Conservation (phyloP, 2,329 filamentous ascomycete genomes). For the Sphaerostilbella broomeana region DNA sequence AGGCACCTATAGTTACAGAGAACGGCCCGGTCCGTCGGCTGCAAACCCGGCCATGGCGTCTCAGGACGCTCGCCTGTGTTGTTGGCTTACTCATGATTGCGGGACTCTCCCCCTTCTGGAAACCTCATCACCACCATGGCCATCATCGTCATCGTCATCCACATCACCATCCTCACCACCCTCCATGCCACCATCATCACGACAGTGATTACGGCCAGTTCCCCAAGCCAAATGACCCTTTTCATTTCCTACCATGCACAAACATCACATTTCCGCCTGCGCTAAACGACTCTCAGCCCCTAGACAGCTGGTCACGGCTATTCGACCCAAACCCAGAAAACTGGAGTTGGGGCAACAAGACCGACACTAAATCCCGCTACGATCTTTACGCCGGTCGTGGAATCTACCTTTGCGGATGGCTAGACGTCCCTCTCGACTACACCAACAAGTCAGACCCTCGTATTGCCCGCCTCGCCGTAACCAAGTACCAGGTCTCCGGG, state of each 20-base stretch:
- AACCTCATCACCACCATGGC: slow-evolving; percentile 9
- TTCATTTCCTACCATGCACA: slow-evolving; percentile 43
- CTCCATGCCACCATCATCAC: not conserved
- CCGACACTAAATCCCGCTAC: slow-evolving; percentile 3
- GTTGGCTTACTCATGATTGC: slow-evolving; percentile 2
- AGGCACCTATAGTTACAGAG: too few relatives aligned
- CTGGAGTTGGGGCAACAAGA: slow-evolving; percentile 40
- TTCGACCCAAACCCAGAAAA: slow-evolving; percentile 38
- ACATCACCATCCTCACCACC: slow-evolving; percentile 3
- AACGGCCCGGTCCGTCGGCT: too few relatives aligned
- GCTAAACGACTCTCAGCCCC: slow-evolving; percentile 33
- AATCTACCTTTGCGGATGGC: slow-evolving; percentile 42
- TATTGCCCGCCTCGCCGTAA: slow-evolving; percentile 41
- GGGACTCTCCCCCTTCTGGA: slow-evolving; percentile 3
- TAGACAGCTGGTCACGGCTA: slow-evolving; percentile 32
- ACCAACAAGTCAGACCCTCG: slow-evolving; percentile 37
- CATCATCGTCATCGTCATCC: slow-evolving; percentile 3
- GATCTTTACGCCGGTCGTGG: slow-evolving; percentile 34
- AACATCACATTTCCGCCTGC: slow-evolving; percentile 32
- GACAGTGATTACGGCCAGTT: slow-evolving; percentile 23
- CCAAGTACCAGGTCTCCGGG: slow-evolving; percentile 43
- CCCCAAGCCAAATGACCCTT: slow-evolving; percentile 36
- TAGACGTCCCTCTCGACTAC: slow-evolving; percentile 44
- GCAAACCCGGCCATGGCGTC: too few relatives aligned
- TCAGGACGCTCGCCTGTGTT: not conserved